Evolutionary conservation across 1,139 yeast genomes (phyloP).

Genomic region (Debaryomyces fabryi): DNA sequence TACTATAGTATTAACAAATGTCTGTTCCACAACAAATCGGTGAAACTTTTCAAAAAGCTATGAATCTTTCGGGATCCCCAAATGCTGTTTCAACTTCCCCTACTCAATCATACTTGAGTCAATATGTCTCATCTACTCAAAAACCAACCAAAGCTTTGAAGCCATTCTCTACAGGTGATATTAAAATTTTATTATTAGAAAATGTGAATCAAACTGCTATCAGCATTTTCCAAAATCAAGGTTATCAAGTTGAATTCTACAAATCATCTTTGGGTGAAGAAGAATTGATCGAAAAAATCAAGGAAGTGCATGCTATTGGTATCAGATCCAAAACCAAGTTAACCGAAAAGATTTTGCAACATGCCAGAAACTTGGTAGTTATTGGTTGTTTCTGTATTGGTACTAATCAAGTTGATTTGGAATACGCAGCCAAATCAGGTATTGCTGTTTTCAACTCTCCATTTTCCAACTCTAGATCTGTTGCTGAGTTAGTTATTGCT

Average conservation of each 20-base stretch:
- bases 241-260: slow-evolving; percentile 95
- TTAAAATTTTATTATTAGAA: slow-evolving; percentile 86
- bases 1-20: slow-evolving; percentile 36
- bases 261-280: slow-evolving; percentile 90
- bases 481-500: slow-evolving; percentile 96
- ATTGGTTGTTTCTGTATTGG: slow-evolving; percentile 99
- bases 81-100: slow-evolving; percentile 82
- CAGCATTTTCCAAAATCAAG: slow-evolving; percentile 80
- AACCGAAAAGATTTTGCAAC: slow-evolving; percentile 73
- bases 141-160: slow-evolving; percentile 71
- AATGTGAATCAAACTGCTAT: slow-evolving; percentile 93
- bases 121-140: slow-evolving; percentile 43
- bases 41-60: slow-evolving; percentile 56
- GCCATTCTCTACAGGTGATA: slow-evolving; percentile 90
- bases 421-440: slow-evolving; percentile 90
- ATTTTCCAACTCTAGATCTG: slow-evolving; percentile 97
- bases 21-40: slow-evolving; percentile 71
- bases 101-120: slow-evolving; percentile 53
- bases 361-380: slow-evolving; percentile 86
- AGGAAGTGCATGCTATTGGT: slow-evolving; percentile 94
- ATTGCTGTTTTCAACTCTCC: slow-evolving; percentile 98
- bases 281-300: slow-evolving; percentile 91
- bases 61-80: slow-evolving; percentile 56
- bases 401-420: slow-evolving; percentile 95
- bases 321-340: slow-evolving; percentile 95